Conservation (phyloP, 331 rosid species). For the Ulmus americana region DNA sequence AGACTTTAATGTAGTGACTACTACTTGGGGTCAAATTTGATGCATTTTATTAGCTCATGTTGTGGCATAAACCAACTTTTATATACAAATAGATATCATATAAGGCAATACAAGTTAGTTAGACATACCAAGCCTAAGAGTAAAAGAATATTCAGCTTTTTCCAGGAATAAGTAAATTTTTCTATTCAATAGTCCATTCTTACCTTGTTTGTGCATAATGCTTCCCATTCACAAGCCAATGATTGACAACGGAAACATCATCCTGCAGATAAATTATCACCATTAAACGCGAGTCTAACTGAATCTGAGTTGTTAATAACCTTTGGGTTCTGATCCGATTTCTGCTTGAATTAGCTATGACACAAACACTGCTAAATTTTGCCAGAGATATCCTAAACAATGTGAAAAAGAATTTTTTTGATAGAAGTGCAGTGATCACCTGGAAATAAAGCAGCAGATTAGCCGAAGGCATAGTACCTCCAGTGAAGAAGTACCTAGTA, state of each 20-base stretch:
- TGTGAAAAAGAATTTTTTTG: neutral
- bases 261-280: constrained; percentile 40
- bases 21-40: too few relatives aligned
- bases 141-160: too few relatives aligned
- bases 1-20: too few relatives aligned
- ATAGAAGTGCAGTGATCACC: constrained; percentile 33
- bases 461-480: constrained; percentile 95
- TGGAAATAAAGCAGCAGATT: constrained; percentile 85
- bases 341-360: neutral
- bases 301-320: neutral
- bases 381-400: neutral
- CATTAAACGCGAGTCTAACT: neutral
- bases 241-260: constrained; percentile 63
- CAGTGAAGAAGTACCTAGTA: constrained; percentile 74
- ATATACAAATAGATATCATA: too few relatives aligned
- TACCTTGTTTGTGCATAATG: constrained; percentile 89
- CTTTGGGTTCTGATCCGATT: neutral
- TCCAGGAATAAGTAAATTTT: too few relatives aligned
- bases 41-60: too few relatives aligned
- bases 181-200: neutral
- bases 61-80: too few relatives aligned
- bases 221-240: constrained; percentile 85
- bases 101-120: too few relatives aligned
- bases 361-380: neutral
- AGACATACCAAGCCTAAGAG: too few relatives aligned